A percentile compares a stretch with the other conserved stretches of the same genome.
Conservation (phyloP, 1,284 basidiomycete genomes). For the Ganoderma multipileum region DNA sequence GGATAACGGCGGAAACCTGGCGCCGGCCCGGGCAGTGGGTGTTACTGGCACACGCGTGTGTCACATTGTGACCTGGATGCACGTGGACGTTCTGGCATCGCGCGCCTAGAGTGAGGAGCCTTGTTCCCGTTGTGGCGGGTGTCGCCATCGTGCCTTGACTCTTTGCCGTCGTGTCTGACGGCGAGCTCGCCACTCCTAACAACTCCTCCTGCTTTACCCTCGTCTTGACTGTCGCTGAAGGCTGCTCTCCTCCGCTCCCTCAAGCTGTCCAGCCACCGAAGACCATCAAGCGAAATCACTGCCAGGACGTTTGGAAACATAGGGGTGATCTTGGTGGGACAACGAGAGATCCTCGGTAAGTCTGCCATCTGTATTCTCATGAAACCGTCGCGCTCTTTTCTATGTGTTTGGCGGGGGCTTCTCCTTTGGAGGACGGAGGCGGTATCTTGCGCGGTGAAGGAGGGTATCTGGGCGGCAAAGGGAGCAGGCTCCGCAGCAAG, state of each 20-base stretch:
- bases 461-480: not conserved
- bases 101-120: not conserved
- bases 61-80: not conserved
- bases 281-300: not conserved
- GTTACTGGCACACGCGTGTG: not conserved
- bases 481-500: not conserved
- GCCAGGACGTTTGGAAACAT: not conserved
- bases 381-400: not conserved
- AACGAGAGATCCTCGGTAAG: not conserved
- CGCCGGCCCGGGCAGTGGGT: too few species aligned
- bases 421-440: not conserved
- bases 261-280: not conserved
- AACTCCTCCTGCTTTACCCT: not conserved
- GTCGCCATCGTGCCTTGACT: not conserved
- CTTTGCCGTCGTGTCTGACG: not conserved
- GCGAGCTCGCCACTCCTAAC: not conserved
- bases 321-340: not conserved
- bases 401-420: not conserved
- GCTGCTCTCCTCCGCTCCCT: not conserved
- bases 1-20: not conserved
- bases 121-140: not conserved
- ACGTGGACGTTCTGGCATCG: conserved; percentile 2
- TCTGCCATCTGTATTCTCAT: not conserved
- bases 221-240: not conserved
- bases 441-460: not conserved